Evolutionary conservation across 1,139 yeast genomes (phyloP).

Genomic region (Yamadazyma sp.): DNA sequence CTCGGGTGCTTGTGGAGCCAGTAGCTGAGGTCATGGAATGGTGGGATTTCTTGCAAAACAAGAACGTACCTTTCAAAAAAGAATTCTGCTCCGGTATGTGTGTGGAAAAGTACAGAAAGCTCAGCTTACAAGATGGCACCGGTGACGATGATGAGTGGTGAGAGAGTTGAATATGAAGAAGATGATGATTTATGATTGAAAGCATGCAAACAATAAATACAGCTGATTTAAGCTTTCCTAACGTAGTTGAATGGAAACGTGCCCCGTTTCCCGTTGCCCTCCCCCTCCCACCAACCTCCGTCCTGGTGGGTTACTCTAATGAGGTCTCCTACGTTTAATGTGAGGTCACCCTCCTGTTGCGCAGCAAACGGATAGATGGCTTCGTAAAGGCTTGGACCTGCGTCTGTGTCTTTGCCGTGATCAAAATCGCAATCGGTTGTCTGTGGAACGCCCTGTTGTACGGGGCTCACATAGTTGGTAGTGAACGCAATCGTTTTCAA

Average conservation of each 20-base stretch:
- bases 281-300: constrained; percentile 65
- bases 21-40: constrained; percentile 45
- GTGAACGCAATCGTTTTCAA: constrained; percentile 23
- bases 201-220: too few relatives aligned
- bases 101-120: constrained; percentile 25
- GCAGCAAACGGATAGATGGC: constrained; percentile 36
- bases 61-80: constrained; percentile 36
- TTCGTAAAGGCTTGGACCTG: neutral
- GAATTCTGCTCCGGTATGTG: constrained; percentile 45
- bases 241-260: constrained; percentile 60
- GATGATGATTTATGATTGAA: constrained; percentile 8
- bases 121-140: constrained; percentile 6
- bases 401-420: neutral
- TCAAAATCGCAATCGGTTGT: too few relatives aligned
- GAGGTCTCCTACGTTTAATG: constrained; percentile 49
- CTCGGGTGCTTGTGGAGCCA: constrained; percentile 38
- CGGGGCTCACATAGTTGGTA: constrained; percentile 15
- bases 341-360: constrained; percentile 45
- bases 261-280: constrained; percentile 47
- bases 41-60: constrained; percentile 47
- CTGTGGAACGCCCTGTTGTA: too few relatives aligned
- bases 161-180: too few relatives aligned
- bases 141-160: too few relatives aligned
- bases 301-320: constrained; percentile 43
- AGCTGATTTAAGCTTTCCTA: neutral